Evolutionary conservation across 495 filamentous ascomycete species (phyloP), one percentile per base, ranked within the genome.

Genomic region (Aspergillus haitiensis): DNA sequence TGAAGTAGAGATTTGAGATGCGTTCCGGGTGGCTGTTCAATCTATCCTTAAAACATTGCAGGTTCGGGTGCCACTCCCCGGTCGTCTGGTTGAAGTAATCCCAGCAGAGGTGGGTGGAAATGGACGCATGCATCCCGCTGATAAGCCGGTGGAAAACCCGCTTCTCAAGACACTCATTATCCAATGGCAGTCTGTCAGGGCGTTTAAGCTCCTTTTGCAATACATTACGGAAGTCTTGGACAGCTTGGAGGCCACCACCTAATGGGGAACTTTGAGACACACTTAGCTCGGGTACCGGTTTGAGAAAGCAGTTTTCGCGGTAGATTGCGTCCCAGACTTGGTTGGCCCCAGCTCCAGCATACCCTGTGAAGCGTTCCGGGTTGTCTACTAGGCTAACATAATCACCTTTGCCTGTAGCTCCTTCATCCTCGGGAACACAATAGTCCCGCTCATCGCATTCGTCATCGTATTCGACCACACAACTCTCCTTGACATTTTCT

Each of bases 381-480:
- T 98, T 98, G 65, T 91, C 91, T 39, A 93, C 81, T 60, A 98
- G 79, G 68, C 89, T 93, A 65, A 98, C 94, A 69, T 98, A 98
- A 79, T 97, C 95, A 10, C 94, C 94, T 73, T 96, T 96, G 6
- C 83, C 86, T 39, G 81, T 83, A 4, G 90, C 86, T 58, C 88
- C 87, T 75, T 97, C 92, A 70, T 98, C 94, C 63, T 98, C 94
- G 1, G 93, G 93, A 7, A 98, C 84, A 78, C 94, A 98, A 72
- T 98, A 98, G 67, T 98, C 94, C 33, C 93, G 83, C 55, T 98
- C 91, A 74, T 98, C 94, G 62, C 94, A 97, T 70, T 98, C 94
- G 64, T 98, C 95, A 66, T 97, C 94, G 69, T 94, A 96, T 72
- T 98, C 94, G 2, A 97, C 86, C 44, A 98, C 90, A 72, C 94